These are phyloP conservation scores for Xylaria sp. DNA, from an alignment of 2,329 filamentous ascomycete genomes.

Conservation along the genomic window DNA sequence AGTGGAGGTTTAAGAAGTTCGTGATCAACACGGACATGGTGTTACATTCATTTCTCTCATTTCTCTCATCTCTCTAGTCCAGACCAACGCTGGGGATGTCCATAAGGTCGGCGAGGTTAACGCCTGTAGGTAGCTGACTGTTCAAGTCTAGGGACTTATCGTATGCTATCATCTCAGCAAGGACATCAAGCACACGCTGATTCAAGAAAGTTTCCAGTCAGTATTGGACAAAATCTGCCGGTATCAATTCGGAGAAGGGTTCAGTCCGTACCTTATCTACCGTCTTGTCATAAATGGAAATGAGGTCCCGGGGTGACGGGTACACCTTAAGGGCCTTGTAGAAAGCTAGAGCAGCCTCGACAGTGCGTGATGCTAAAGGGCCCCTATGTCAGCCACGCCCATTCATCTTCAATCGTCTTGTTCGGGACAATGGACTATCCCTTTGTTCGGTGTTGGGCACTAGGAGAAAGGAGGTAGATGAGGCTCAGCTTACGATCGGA, in stretches of 20 bases:
- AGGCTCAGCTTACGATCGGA: conserved; percentile 73
- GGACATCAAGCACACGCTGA: conserved; percentile 91
- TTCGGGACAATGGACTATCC: background rate
- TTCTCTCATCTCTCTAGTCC: conserved; percentile 57
- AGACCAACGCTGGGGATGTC: conserved; percentile 64
- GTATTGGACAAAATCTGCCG: background rate
- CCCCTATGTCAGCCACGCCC: conserved; percentile 10
- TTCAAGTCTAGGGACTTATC: conserved; percentile 76
- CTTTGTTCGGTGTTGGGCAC: background rate
- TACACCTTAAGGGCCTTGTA: conserved; percentile 99
- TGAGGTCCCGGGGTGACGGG: conserved; percentile 89
- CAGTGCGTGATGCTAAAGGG: conserved; percentile 67
- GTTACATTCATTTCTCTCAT: conserved; percentile 17
- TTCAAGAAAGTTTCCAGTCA: conserved; percentile 18
- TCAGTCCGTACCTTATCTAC: conserved; percentile 80
- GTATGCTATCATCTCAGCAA: conserved; percentile 97
- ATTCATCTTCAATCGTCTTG: background rate
- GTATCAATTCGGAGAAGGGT: background rate
- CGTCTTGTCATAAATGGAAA: conserved; percentile 98
- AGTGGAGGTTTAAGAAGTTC: conserved; percentile 34
- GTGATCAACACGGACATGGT: conserved; percentile 30
- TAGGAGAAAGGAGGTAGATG: conserved; percentile 4
- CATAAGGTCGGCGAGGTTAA: conserved; percentile 57
- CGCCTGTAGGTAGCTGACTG: conserved; percentile 21
- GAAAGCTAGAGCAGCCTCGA: conserved; percentile 93